Percentiles rank a stretch among this genome's conserved stretches.
These are phyloP conservation scores for Neurospora sp. DNA, from an alignment of 2,329 filamentous ascomycete species.

Conservation along the genomic window DNA sequence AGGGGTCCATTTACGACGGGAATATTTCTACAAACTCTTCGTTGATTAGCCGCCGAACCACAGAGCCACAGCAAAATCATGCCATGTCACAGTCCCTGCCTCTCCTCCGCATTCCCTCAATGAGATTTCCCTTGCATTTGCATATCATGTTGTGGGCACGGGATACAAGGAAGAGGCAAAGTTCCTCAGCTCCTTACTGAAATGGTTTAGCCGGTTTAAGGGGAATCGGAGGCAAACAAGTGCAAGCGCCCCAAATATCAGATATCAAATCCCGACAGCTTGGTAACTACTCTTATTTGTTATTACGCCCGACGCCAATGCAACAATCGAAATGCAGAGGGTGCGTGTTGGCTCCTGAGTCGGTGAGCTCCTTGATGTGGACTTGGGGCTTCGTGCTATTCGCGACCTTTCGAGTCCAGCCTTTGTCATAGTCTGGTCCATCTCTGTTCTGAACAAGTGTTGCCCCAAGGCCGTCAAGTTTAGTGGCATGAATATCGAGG, in stretches of 20 bases:
- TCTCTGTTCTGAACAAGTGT: neutral
- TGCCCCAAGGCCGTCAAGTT: neutral
- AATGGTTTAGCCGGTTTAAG: neutral
- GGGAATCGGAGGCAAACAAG: neutral
- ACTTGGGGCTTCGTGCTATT: neutral
- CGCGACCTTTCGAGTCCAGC: neutral
- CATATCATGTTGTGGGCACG: neutral
- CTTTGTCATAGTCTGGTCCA: neutral
- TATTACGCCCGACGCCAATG: neutral
- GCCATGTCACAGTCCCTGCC: neutral
- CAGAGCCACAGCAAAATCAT: neutral
- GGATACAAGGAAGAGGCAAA: neutral
- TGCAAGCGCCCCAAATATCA: neutral
- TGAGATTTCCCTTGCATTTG: neutral
- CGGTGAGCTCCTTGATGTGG: neutral
- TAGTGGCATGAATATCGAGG: neutral
- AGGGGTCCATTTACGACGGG: neutral
- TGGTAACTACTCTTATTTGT: neutral
- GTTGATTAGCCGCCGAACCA: neutral
- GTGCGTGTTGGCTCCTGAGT: neutral
- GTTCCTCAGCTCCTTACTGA: neutral
- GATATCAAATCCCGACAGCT: neutral
- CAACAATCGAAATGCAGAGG: neutral
- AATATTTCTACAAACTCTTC: neutral
- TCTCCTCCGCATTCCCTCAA: neutral